These are phyloP conservation scores for Aspergillus ochraceus DNA, from an alignment of 2,329 filamentous ascomycete genomes.

Conservation along the genomic window DNA sequence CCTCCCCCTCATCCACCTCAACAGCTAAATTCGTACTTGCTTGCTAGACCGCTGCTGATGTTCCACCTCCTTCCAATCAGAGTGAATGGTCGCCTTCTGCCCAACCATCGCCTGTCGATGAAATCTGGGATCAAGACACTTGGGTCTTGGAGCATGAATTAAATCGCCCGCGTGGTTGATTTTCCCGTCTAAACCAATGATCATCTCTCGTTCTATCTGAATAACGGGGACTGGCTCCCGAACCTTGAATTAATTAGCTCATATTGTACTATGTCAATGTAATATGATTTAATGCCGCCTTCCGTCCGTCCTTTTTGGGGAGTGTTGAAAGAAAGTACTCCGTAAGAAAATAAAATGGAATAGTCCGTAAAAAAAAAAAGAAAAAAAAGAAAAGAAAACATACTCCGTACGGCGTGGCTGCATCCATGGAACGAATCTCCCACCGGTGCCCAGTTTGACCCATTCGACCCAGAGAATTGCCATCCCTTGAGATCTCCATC, in stretches of 20 bases:
- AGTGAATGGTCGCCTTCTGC: not conserved
- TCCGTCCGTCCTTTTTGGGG: too few species aligned
- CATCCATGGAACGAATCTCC: not conserved
- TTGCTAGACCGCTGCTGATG: not conserved
- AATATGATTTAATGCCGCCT: too few species aligned
- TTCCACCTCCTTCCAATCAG: not conserved
- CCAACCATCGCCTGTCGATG: conserved; percentile 7
- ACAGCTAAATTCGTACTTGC: not conserved
- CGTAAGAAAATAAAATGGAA: not conserved
- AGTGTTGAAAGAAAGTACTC: too few species aligned
- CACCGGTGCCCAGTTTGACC: conserved; percentile 10
- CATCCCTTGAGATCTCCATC: conserved; percentile 20
- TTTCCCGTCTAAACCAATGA: conserved; percentile 12
- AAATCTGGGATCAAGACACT: conserved; percentile 3
- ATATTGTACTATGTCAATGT: too few species aligned
- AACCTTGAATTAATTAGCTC: not conserved
- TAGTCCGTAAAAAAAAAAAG: not conserved
- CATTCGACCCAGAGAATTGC: conserved; percentile 19
- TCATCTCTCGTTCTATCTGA: conserved; percentile 3
- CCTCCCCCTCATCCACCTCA: not conserved
- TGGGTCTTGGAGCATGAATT: conserved; percentile 2
- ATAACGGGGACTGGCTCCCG: conserved; percentile 1
- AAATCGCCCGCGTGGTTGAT: conserved; percentile 15
- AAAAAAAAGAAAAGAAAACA: not conserved
- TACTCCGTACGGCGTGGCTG: too few species aligned